Percentiles rank a stretch among this genome's conserved stretches.
Conservation (phyloP, 306 rosid species). For the Vigna mungo region DNA sequence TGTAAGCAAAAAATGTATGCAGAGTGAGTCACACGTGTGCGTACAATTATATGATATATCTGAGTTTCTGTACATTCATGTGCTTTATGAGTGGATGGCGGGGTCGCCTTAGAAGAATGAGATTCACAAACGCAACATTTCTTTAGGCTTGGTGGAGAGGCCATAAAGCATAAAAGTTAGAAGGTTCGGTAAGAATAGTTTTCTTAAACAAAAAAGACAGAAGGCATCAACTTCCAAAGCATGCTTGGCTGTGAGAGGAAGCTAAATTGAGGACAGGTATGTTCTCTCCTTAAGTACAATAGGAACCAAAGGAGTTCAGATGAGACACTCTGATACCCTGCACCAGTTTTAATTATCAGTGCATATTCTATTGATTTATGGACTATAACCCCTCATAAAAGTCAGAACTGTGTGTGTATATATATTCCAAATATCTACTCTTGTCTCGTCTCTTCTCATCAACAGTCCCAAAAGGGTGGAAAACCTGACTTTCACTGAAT, state of each 20-base stretch:
- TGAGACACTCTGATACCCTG: conserved; percentile 34
- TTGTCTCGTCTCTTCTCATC: conserved; percentile 30
- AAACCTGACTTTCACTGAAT: conserved; percentile 33
- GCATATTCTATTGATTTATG: conserved; percentile 47
- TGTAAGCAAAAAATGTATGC: conserved; percentile 36
- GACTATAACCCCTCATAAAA: conserved; percentile 30
- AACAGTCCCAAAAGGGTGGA: conserved; percentile 41
- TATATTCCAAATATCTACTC: conserved; percentile 22
- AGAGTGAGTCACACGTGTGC: conserved; percentile 40
- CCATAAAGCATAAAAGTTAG: conserved; percentile 59
- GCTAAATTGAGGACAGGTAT: conserved; percentile 48
- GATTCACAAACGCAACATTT: conserved; percentile 67
- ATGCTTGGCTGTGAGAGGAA: conserved; percentile 49
- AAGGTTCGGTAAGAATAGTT: conserved; percentile 67
- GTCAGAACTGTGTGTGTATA: conserved; percentile 31
- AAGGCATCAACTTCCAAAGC: conserved; percentile 56
- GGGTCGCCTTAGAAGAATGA: conserved; percentile 67
- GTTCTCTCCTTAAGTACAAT: conserved; percentile 54
- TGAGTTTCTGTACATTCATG: conserved; percentile 21
- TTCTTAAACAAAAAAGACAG: conserved; percentile 55
- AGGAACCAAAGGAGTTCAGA: conserved; percentile 40
- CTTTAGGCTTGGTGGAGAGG: conserved; percentile 75
- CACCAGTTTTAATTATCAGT: conserved; percentile 26
- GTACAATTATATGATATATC: conserved; percentile 17
- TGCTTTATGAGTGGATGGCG: conserved; percentile 61